A percentile compares a stretch with the other conserved stretches of the same genome.
Evolutionary conservation across 1,284 basidiomycete genomes (phyloP).

Genomic region (Ustilago shanxiensis): DNA sequence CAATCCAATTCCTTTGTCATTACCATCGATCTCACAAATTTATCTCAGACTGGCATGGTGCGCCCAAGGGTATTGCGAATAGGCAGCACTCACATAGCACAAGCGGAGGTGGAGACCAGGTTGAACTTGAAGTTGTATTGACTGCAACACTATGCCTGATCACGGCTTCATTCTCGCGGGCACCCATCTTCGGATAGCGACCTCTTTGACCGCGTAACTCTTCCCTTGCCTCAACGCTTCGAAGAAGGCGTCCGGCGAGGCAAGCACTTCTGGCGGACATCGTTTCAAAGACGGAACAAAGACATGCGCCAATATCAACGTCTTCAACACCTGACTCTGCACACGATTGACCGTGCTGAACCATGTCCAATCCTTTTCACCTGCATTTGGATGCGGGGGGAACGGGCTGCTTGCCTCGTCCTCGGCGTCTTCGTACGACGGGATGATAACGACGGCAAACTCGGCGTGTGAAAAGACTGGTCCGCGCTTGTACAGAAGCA

Average conservation of each 20-base stretch:
- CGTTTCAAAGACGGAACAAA: constrained; percentile 56
- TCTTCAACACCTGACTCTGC: constrained; percentile 94
- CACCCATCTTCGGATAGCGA: constrained; percentile 85
- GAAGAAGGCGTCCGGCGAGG: constrained; percentile 72
- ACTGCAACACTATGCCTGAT: neutral
- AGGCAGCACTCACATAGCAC: neutral
- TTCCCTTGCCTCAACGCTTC: constrained; percentile 76
- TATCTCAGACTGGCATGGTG: neutral
- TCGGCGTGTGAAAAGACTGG: constrained; percentile 96
- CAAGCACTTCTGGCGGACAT: constrained; percentile 33
- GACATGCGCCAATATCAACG: constrained; percentile 65
- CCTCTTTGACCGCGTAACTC: constrained; percentile 80
- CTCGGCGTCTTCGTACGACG: constrained; percentile 84
- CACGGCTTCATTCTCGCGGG: constrained; percentile 91
- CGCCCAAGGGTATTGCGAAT: neutral
- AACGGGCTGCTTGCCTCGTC: constrained; percentile 75
- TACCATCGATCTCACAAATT: constrained; percentile 15
- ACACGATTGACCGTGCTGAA: constrained; percentile 96
- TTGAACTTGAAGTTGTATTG: neutral
- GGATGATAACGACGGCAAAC: constrained; percentile 90
- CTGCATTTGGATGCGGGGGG: constrained; percentile 52
- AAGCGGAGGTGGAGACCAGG: neutral
- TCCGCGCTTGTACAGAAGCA: constrained; percentile 91
- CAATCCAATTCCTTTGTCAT: neutral
- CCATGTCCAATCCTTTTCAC: constrained; percentile 87